A percentile compares a stretch with the other conserved stretches of the same genome.
These are phyloP conservation scores for Massariosphaeria phaeospora DNA, from an alignment of 495 filamentous ascomycete species.

Conservation along the genomic window DNA sequence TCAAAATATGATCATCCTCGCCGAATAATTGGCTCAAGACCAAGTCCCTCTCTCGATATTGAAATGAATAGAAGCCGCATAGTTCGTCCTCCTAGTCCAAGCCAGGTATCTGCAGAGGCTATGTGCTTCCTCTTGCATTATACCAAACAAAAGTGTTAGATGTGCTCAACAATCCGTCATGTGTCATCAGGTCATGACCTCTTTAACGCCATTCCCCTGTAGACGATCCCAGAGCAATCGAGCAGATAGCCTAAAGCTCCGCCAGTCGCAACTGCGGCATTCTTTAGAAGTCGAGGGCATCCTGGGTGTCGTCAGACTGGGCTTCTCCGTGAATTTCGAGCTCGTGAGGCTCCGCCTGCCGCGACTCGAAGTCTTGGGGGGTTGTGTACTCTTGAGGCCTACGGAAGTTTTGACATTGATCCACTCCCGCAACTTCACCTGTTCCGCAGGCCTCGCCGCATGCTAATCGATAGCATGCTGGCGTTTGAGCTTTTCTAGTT, in stretches of 20 bases:
- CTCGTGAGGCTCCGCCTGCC: constrained; percentile 7
- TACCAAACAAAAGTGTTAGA: too few species aligned
- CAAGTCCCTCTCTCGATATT: too few species aligned
- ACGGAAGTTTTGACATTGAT: constrained; percentile 21
- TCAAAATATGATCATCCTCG: too few species aligned
- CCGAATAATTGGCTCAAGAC: too few species aligned
- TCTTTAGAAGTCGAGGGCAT: constrained; percentile 2
- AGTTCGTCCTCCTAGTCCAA: too few species aligned
- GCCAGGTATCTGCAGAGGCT: too few species aligned
- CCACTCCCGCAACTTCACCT: constrained; percentile 16
- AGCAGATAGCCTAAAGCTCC: constrained; percentile 10
- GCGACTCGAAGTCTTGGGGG: constrained; percentile 3
- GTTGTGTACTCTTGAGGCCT: constrained; percentile 23
- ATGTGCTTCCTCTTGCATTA: too few species aligned
- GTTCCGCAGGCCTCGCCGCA: constrained; percentile 35
- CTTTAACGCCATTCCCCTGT: constrained; percentile 29
- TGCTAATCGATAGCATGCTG: constrained; percentile 97
- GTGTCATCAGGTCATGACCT: constrained; percentile 15
- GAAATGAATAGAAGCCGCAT: too few species aligned
- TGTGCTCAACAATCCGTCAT: constrained; percentile 1
- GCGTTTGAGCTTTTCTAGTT: constrained; percentile 94
- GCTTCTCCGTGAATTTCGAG: constrained; percentile 18
- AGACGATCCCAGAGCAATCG: constrained; percentile 23
- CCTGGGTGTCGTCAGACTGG: too few species aligned
- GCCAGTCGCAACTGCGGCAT: constrained; percentile 20